Percentiles rank a stretch among this genome's conserved stretches.
These are phyloP conservation scores for Phyllachora maydis DNA, from an alignment of 2,329 filamentous ascomycete genomes.

Conservation along the genomic window DNA sequence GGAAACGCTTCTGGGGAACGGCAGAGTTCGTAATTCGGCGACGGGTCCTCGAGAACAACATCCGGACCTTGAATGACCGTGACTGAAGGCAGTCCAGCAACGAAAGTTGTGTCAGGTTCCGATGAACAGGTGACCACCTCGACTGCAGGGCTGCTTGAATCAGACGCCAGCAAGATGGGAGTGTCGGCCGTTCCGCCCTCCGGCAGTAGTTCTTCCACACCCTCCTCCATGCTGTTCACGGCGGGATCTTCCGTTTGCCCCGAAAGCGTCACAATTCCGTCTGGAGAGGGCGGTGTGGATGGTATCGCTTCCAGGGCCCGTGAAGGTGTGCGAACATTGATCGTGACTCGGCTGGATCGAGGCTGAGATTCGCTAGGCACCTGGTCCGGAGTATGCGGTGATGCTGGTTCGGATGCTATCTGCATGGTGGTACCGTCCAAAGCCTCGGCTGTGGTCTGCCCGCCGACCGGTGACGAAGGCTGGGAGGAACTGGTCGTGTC, in stretches of 20 bases:
- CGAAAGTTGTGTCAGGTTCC: constrained; percentile 12
- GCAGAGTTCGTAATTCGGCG: too few species aligned
- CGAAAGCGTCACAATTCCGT: too few species aligned
- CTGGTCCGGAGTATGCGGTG: constrained; percentile 21
- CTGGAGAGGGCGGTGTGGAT: constrained; percentile 23
- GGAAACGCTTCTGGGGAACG: too few species aligned
- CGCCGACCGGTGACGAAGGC: too few species aligned
- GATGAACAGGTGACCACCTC: constrained; percentile 19
- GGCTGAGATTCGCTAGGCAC: constrained; percentile 10
- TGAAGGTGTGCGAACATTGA: constrained; percentile 31
- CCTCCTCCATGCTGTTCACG: constrained; percentile 23
- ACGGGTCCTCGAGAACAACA: too few species aligned
- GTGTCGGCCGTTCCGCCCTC: constrained; percentile 9
- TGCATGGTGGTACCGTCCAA: constrained; percentile 16
- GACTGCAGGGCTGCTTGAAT: constrained; percentile 20
- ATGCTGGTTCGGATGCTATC: constrained; percentile 15
- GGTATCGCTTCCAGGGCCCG: constrained; percentile 17
- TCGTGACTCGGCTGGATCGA: constrained; percentile 35
- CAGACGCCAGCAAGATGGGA: constrained; percentile 15
- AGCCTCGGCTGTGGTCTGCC: constrained; percentile 6
- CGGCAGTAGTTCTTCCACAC: constrained; percentile 16
- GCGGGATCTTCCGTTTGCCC: constrained; percentile 10
- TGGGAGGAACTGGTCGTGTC: constrained; percentile 17
- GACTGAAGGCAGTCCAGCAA: constrained; percentile 4
- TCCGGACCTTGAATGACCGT: too few species aligned